Base-by-base conservation (phyloP, 352 stramenopile species). In the Phytophthora crassamura region DNA sequence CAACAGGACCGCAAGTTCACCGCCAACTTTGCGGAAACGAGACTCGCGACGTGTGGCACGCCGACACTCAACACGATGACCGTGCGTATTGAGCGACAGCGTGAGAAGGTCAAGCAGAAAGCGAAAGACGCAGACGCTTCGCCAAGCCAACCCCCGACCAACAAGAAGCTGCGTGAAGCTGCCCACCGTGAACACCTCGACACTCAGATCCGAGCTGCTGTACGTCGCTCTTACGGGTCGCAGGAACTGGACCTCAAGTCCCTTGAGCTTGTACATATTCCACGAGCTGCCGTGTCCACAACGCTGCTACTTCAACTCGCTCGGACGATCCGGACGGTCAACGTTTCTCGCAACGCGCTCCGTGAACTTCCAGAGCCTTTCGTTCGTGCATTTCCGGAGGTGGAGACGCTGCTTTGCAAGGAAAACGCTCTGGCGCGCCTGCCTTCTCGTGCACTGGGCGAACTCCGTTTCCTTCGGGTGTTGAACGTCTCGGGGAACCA, bases 231-330 rank as follows among this genome's bases (percentile, higher is more conserved):
- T 0, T 90, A 85, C 28, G 83, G 85, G 28, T 85, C 74, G 0
- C 76, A 80, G 7, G 73, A 73, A 6, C 72, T 94, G 22, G 78
- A 94, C 32, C 56, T 94, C 4, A 92, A 90, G 51, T 72, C 78
- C 3, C 47, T 91, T 8, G 82, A 87, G 34, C 76, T 94, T 25
- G 74, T 88, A 2, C 72, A 85, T 45, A 79, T 92, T 34, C 83
- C 85, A 14, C 55, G 46, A 47, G n/a, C 57, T 0, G 57, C 81
- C 15, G 72, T 94, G 1, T 88, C 75, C 33, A 74, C 76, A n/a
- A 90, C 82, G 0, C 67, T 94, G 50, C 48, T 91, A 39, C 36
- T 89, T 34, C 85, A 94, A 51, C 69, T 94, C 36, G 83, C 80
- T 7, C 74, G 82, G 7, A 71, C 81, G 16, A 84, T 94, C 33